phyloP scores from a whole-genome alignment of 164 flowering plant species.

The Pachysandra terminalis region DNA sequence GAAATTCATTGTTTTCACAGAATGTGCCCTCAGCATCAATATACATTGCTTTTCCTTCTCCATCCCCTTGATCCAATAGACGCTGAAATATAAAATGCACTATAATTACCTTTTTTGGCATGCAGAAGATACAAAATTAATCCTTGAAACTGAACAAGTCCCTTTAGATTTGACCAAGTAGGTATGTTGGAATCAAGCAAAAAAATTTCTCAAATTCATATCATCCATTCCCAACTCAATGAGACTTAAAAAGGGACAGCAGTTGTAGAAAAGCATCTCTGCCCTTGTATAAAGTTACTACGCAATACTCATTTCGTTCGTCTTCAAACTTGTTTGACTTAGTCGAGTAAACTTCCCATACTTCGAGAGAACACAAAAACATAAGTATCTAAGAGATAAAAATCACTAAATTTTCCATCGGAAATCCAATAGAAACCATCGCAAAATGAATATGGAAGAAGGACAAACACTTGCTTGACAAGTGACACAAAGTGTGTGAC shows the following conservation, averaged over 20 bases:
- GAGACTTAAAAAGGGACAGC: background rate
- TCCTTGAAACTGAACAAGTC: background rate
- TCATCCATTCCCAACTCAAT: background rate
- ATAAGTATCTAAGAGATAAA: background rate
- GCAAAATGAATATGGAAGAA: background rate
- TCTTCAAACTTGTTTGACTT: background rate
- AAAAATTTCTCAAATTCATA: too few species aligned
- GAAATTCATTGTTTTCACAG: too few species aligned
- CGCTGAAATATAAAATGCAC: conserved; percentile 50
- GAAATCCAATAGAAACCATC: background rate
- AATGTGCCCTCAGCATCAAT: conserved; percentile 98
- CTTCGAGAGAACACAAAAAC: background rate
- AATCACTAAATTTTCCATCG: background rate
- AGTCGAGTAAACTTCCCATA: background rate
- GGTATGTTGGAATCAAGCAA: background rate
- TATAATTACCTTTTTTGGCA: background rate
- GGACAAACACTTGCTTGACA: conserved; percentile 65
- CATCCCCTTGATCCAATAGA: conserved; percentile 98
- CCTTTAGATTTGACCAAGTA: background rate
- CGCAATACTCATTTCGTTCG: background rate
- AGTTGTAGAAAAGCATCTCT: background rate
- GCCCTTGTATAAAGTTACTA: background rate
- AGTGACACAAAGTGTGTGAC: conserved; percentile 94
- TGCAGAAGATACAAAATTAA: background rate
- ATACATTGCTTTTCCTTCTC: conserved; percentile 96